Base-by-base conservation (phyloP, 257 asterid genomes). In the Scutellaria galericulata region DNA sequence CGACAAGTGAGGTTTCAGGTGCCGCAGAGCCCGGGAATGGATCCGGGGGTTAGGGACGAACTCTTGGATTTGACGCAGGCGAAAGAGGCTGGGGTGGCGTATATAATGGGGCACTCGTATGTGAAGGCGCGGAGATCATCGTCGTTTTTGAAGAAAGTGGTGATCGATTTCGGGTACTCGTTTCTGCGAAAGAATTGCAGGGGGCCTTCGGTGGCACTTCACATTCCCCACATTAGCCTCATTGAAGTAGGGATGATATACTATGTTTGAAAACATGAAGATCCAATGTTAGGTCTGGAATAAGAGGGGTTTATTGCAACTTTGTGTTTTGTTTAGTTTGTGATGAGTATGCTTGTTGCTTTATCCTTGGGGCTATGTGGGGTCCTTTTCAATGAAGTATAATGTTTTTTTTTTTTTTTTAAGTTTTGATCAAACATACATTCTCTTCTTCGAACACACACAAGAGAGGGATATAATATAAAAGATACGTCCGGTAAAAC, bases 201-300 rank as follows among this genome's bases (percentile, higher is more conserved):
- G 84, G 98, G 99, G 22, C 99, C 99, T 15, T 73, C 92, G 0
- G 99, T 94, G 78, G 95, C 91, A 4, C 97, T 94, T 47, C 86
- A 91, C 82, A 91, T 94, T 74, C 97, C 97, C 22, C 99, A 91
- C 80, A 89, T 91, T 50, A 91, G 97, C 89, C 91, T 91, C 55
- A 91, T 89, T 50, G 99, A 94, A 81, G 97, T 94, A 60, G 97
- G 97, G 64, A 91, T 91, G 99, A 91, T 94, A 67, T 91, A 91
- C 75, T 86, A 89, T 72, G 97, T 93, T 77, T 92, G 83, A 77
- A 42, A 50, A 52, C 27, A 10, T 61, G 75, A 15, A 59, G 37
- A 24, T 59, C 64, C 35, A 13, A 7, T 10, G n/a, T 24, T 40
- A 9, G 8, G 39, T 9, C 39, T 41, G 55, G 46, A 64, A 68